Evolutionary conservation across 495 filamentous ascomycete genomes (phyloP).

Genomic region (Astrothelium subdiscretum): DNA sequence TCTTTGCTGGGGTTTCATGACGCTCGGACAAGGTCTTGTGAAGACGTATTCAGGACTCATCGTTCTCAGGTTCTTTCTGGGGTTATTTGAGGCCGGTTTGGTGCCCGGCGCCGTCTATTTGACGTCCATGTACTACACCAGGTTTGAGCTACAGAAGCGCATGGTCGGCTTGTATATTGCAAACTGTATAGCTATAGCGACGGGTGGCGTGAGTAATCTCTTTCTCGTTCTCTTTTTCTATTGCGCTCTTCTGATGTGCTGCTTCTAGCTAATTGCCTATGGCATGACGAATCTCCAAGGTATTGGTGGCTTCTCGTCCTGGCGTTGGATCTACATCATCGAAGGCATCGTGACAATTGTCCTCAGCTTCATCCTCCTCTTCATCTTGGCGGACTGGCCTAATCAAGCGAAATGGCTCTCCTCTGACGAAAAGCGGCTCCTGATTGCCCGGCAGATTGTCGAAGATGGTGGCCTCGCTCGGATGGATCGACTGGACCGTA

Average conservation of each 20-base stretch:
- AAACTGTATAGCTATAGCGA: not conserved
- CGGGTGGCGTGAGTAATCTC: not conserved
- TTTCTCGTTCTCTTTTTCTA: not conserved
- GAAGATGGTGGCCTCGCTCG: slow-evolving; percentile 29
- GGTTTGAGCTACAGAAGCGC: slow-evolving; percentile 47
- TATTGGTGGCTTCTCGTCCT: not conserved
- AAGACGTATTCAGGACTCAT: slow-evolving; percentile 43
- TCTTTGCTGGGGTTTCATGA: slow-evolving; percentile 38
- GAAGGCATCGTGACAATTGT: slow-evolving; percentile 34
- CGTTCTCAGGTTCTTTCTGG: slow-evolving; percentile 44
- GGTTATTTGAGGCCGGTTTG: slow-evolving; percentile 47
- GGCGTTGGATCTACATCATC: slow-evolving; percentile 39
- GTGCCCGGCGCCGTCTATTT: slow-evolving; percentile 33
- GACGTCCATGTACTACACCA: slow-evolving; percentile 49
- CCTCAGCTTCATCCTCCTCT: slow-evolving; percentile 29
- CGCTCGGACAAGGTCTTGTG: slow-evolving; percentile 39
- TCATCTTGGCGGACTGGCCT: slow-evolving; percentile 35
- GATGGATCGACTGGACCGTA: slow-evolving; percentile 32
- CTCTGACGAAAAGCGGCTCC: slow-evolving; percentile 28
- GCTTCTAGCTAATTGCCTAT: not conserved
- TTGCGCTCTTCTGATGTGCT: not conserved
- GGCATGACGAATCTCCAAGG: not conserved
- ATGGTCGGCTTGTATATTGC: slow-evolving; percentile 14
- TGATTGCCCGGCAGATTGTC: slow-evolving; percentile 27
- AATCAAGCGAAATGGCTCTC: slow-evolving; percentile 31